Conservation (phyloP, 1,284 basidiomycete genomes). For the Dichomitus squalens region DNA sequence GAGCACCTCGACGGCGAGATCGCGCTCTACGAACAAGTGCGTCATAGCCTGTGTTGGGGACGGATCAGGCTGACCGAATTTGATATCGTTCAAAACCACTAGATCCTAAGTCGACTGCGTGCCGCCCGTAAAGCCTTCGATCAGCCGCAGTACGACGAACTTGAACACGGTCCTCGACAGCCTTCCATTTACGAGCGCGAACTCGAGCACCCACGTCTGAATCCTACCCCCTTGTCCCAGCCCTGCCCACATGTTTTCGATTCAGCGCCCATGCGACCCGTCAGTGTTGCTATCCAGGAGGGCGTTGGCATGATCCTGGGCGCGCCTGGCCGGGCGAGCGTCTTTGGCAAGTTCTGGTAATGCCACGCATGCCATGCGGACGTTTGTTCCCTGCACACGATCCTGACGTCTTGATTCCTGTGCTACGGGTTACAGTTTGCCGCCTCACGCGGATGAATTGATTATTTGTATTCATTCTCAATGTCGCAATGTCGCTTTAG, state of each 20-base stretch:
- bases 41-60: background rate
- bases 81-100: background rate
- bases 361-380: background rate
- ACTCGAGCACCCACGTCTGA: slow-evolving; percentile 56
- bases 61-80: background rate
- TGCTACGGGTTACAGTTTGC: background rate
- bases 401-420: background rate
- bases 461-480: too few species aligned
- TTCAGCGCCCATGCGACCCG: slow-evolving; percentile 72
- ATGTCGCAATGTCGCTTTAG: too few species aligned
- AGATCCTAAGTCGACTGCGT: slow-evolving; percentile 60
- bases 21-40: slow-evolving; percentile 68
- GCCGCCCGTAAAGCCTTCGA: slow-evolving; percentile 57
- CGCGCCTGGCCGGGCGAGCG: slow-evolving; percentile 50
- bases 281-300: slow-evolving; percentile 72
- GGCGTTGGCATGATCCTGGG: slow-evolving; percentile 66
- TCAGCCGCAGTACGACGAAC: slow-evolving; percentile 45
- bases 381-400: too few species aligned
- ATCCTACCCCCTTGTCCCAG: slow-evolving; percentile 56
- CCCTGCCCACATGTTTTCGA: slow-evolving; percentile 80
- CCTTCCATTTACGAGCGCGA: slow-evolving; percentile 77
- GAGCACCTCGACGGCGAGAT: slow-evolving; percentile 81
- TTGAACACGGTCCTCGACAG: slow-evolving; percentile 51
- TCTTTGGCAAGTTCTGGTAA: slow-evolving; percentile 70
- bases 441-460: too few species aligned